These are phyloP conservation scores for Mariannaea elegans DNA, from an alignment of 2,329 filamentous ascomycete genomes.

Conservation along the genomic window DNA sequence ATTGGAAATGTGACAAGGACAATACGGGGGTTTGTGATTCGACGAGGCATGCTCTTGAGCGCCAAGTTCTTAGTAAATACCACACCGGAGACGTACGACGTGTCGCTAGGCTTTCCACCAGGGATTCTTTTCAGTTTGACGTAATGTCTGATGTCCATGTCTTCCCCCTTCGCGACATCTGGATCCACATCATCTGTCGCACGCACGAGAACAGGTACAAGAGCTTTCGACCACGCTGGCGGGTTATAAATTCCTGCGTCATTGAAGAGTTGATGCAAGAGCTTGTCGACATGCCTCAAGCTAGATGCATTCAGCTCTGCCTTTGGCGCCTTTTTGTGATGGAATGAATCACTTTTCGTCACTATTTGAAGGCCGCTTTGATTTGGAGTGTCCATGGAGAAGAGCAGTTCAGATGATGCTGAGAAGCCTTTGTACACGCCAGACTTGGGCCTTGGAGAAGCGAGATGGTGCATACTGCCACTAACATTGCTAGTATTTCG, in stretches of 20 bases:
- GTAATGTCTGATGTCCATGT: constrained; percentile 97
- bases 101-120: constrained; percentile 88
- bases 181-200: constrained; percentile 96
- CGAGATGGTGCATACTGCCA: constrained; percentile 70
- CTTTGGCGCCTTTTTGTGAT: constrained; percentile 76
- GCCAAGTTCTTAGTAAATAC: constrained; percentile 98
- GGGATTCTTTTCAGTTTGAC: constrained; percentile 98
- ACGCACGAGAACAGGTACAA: constrained; percentile 88
- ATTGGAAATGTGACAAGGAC: constrained; percentile 94
- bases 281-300: constrained; percentile 84
- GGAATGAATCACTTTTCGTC: constrained; percentile 85
- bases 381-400: constrained; percentile 56
- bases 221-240: constrained; percentile 85
- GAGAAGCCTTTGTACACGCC: constrained; percentile 65
- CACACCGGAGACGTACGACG: constrained; percentile 94
- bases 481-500: constrained; percentile 88
- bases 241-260: constrained; percentile 79
- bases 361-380: constrained; percentile 60
- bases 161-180: constrained; percentile 87
- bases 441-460: constrained; percentile 75
- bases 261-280: constrained; percentile 83
- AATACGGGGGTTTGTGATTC: constrained; percentile 84
- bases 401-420: constrained; percentile 60
- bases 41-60: constrained; percentile 93
- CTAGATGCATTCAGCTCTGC: constrained; percentile 89